Evolutionary conservation across 352 stramenopile genomes (phyloP).

Genomic region (Elongisporangium prolatum): DNA sequence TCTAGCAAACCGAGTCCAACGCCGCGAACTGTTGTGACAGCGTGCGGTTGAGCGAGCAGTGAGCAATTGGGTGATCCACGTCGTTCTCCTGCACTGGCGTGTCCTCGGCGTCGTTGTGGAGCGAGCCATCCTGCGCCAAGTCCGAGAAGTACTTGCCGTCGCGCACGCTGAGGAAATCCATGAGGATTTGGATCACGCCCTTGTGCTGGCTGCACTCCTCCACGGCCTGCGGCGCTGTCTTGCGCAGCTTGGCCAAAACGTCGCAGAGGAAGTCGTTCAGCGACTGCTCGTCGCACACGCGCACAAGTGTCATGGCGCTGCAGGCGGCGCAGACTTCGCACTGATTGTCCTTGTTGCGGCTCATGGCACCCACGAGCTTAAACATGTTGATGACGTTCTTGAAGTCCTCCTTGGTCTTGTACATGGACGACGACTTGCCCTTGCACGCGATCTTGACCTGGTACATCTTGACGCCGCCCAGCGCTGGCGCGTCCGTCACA

Average conservation of each 20-base stretch:
- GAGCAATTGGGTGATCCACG: slow-evolving; percentile 54
- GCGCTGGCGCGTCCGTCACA: slow-evolving; percentile 57
- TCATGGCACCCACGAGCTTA: slow-evolving; percentile 70
- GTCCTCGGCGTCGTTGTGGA: slow-evolving; percentile 13
- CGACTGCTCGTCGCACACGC: slow-evolving; percentile 43
- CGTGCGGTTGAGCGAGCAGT: slow-evolving; percentile 73
- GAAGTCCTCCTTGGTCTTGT: slow-evolving; percentile 85
- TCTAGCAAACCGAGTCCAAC: slow-evolving; percentile 76
- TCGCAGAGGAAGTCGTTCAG: slow-evolving; percentile 50
- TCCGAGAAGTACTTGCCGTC: slow-evolving; percentile 75
- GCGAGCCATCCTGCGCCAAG: slow-evolving; percentile 22
- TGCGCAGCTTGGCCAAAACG: slow-evolving; percentile 59
- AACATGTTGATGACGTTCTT: slow-evolving; percentile 82
- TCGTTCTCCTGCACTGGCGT: slow-evolving; percentile 39
- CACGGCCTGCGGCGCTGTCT: slow-evolving; percentile 29
- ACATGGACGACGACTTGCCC: slow-evolving; percentile 68
- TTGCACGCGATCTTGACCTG: slow-evolving; percentile 76
- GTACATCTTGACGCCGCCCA: slow-evolving; percentile 78
- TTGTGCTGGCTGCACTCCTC: slow-evolving; percentile 57
- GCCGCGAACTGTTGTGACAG: slow-evolving; percentile 71
- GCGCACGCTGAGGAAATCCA: slow-evolving; percentile 79
- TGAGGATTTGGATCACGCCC: slow-evolving; percentile 79
- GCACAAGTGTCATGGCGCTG: slow-evolving; percentile 33
- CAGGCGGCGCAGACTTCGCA: slow-evolving; percentile 54
- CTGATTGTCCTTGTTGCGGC: slow-evolving; percentile 35